Evolutionary conservation across 1,139 yeast genomes (phyloP).

Genomic region (Geotrichum restrictum): DNA sequence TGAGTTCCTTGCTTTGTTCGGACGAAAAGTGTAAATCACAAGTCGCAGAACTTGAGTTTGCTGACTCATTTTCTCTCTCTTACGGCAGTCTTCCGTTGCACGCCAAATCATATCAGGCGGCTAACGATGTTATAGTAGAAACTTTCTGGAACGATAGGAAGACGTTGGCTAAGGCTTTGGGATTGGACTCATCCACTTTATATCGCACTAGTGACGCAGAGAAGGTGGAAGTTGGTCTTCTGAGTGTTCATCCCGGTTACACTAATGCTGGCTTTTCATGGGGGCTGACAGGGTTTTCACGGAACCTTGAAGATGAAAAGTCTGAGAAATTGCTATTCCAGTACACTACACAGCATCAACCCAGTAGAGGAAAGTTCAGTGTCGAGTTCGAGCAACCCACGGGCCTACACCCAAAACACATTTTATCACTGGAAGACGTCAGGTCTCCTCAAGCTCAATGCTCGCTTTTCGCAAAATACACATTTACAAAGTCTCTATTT

Average conservation of each 20-base stretch:
- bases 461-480: slow-evolving; percentile 41
- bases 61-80: slow-evolving; percentile 29
- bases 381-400: slow-evolving; percentile 39
- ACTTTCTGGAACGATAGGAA: slow-evolving; percentile 26
- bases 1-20: slow-evolving; percentile 4
- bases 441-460: slow-evolving; percentile 34
- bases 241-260: slow-evolving; percentile 24
- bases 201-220: slow-evolving; percentile 10
- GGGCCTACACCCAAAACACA: slow-evolving; percentile 47
- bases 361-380: slow-evolving; percentile 29
- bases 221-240: slow-evolving; percentile 31
- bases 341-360: slow-evolving; percentile 27
- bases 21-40: slow-evolving; percentile 8
- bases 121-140: slow-evolving; percentile 30
- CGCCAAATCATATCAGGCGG: slow-evolving; percentile 26
- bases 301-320: slow-evolving; percentile 24
- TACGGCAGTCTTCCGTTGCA: slow-evolving; percentile 29
- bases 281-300: slow-evolving; percentile 30
- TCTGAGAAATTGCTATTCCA: slow-evolving; percentile 29
- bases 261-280: slow-evolving; percentile 25
- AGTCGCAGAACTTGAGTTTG: slow-evolving; percentile 21
- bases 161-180: slow-evolving; percentile 13
- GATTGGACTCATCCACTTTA: slow-evolving; percentile 2
- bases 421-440: slow-evolving; percentile 24
- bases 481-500: slow-evolving; percentile 40